Conservation (phyloP, 768 basidiomycete species). For the Gelatoporia subvermispora region DNA sequence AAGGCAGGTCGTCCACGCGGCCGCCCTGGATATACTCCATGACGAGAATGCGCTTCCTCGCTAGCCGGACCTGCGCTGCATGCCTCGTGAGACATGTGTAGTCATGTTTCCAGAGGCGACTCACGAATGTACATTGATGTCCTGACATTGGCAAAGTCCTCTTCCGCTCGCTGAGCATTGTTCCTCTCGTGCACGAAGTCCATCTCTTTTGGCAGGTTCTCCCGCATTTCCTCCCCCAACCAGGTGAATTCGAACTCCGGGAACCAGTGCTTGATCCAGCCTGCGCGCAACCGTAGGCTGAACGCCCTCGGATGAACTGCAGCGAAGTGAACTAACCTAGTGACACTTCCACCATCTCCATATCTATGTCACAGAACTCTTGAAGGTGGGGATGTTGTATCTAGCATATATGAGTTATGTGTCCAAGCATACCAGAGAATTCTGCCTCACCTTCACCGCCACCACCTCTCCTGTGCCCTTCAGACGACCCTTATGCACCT, state of each 20-base stretch:
- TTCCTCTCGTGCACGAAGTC: constrained; percentile 87
- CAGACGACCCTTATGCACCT: constrained; percentile 84
- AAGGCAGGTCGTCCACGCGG: constrained; percentile 82
- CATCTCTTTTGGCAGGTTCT: constrained; percentile 90
- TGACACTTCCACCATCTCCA: constrained; percentile 75
- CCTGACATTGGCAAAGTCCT: constrained; percentile 65
- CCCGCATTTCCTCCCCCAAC: constrained; percentile 92
- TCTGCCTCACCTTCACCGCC: constrained; percentile 82
- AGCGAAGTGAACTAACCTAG: constrained; percentile 40
- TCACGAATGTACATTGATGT: constrained; percentile 82
- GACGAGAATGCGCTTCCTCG: constrained; percentile 79
- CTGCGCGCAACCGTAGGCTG: constrained; percentile 27
- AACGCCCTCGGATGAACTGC: not conserved
- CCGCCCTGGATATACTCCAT: constrained; percentile 95
- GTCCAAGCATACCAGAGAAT: constrained; percentile 4
- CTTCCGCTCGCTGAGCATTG: constrained; percentile 68
- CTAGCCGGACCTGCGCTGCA: constrained; percentile 59
- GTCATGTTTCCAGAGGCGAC: constrained; percentile 9
- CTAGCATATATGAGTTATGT: constrained; percentile 26
- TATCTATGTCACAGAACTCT: constrained; percentile 90
- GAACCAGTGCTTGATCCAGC: constrained; percentile 89
- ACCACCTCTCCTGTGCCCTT: constrained; percentile 67
- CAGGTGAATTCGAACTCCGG: constrained; percentile 93
- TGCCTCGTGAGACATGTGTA: not conserved
- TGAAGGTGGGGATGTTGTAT: constrained; percentile 90